A percentile compares a stretch with the other conserved stretches of the same genome.
Evolutionary conservation across 176 grass and related monocot species (phyloP).

Genomic region (Zoysia japonica): DNA sequence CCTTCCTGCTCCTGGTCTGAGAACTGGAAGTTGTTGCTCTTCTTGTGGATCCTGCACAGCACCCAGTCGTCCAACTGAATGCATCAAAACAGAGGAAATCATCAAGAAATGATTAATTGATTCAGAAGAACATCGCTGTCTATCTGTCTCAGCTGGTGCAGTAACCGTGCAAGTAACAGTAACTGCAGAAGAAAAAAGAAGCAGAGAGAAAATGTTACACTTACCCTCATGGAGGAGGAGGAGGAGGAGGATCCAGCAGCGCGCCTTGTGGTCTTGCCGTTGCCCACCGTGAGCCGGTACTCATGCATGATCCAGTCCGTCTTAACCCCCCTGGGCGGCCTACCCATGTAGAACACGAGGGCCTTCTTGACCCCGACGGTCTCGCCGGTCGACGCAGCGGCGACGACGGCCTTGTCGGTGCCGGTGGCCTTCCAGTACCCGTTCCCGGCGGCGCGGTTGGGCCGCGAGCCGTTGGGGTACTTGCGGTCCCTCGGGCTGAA

Average conservation of each 20-base stretch:
- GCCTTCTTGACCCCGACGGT: constrained; percentile 73
- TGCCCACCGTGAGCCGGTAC: constrained; percentile 43
- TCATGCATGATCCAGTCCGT: constrained; percentile 95
- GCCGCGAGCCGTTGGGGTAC: constrained; percentile 65
- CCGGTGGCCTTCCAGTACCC: constrained; percentile 82
- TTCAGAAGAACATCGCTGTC: not conserved
- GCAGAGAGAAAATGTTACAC: not conserved
- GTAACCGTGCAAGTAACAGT: not conserved
- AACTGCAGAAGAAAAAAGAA: not conserved
- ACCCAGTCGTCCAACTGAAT: constrained; percentile 82
- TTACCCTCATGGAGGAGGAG: constrained; percentile 52
- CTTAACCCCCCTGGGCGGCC: constrained; percentile 65
- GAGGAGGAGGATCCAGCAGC: constrained; percentile 41
- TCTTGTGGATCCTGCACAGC: constrained; percentile 77
- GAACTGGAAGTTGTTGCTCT: constrained; percentile 35
- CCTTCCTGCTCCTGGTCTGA: constrained; percentile 44
- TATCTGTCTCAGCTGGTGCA: not conserved
- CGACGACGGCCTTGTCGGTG: constrained; percentile 54
- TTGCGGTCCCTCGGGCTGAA: constrained; percentile 69
- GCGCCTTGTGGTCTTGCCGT: constrained; percentile 17
- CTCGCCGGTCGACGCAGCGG: not conserved
- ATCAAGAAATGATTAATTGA: not conserved
- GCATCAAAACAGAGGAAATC: not conserved
- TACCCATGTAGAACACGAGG: constrained; percentile 73
- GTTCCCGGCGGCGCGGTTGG: constrained; percentile 56